These are phyloP conservation scores for Malus asiatica DNA, from an alignment of 306 rosid species.

Conservation along the genomic window DNA sequence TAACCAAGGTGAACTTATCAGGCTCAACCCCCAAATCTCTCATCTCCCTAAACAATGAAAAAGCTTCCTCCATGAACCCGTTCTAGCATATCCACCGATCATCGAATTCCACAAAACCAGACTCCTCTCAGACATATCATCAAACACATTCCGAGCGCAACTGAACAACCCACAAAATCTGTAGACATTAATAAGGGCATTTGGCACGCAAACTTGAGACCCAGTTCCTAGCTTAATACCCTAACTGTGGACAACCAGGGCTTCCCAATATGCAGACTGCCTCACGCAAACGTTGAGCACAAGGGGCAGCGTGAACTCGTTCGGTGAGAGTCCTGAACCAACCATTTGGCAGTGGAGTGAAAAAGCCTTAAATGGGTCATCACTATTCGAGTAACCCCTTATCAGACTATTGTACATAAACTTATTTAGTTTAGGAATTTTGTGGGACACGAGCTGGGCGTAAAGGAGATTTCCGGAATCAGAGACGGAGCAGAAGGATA, in stretches of 20 bases:
- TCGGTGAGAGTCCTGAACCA: conserved; percentile 39
- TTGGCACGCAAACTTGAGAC: conserved; percentile 41
- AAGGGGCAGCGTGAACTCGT: conserved; percentile 65
- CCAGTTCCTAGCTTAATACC: conserved; percentile 51
- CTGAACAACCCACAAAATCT: conserved; percentile 32
- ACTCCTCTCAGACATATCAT: conserved; percentile 42
- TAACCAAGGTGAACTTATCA: conserved; percentile 57
- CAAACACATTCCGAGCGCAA: conserved; percentile 49
- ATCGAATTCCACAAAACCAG: conserved; percentile 73
- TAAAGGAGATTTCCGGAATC: conserved; percentile 34
- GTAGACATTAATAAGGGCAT: conserved; percentile 41
- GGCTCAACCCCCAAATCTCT: conserved; percentile 32
- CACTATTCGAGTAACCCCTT: conserved; percentile 44
- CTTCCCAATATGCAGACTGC: conserved; percentile 38
- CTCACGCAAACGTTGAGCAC: conserved; percentile 53
- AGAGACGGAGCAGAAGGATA: conserved; percentile 35
- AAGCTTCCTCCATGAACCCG: conserved; percentile 27
- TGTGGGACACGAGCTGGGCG: conserved; percentile 45
- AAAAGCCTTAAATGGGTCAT: conserved; percentile 29
- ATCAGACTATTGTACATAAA: conserved; percentile 70
- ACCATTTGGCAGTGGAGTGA: conserved; percentile 46
- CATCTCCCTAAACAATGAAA: conserved; percentile 48
- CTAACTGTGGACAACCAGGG: conserved; percentile 43
- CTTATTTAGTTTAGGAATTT: conserved; percentile 44
- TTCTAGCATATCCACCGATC: conserved; percentile 52